These are phyloP conservation scores for Eucalyptus cloeziana DNA, from an alignment of 345 rosid species.

Conservation along the genomic window DNA sequence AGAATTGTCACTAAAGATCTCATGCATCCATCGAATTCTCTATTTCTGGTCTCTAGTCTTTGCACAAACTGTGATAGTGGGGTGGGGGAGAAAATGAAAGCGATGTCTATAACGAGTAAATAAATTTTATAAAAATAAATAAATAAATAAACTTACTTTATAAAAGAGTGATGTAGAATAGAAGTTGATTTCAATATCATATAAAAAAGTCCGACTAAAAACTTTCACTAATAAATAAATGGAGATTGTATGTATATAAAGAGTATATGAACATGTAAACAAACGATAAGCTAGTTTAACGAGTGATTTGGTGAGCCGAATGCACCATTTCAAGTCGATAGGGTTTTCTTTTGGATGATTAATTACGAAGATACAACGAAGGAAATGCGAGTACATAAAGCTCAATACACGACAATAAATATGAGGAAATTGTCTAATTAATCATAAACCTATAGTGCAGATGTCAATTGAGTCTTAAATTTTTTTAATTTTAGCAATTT, in stretches of 20 bases:
- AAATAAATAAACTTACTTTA: not conserved
- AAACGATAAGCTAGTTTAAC: not conserved
- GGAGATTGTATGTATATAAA: not conserved
- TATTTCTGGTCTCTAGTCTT: not conserved
- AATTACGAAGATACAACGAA: not conserved
- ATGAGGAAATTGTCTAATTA: not conserved
- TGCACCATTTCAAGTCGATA: not conserved
- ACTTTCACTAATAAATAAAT: not conserved
- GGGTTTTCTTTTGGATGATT: not conserved
- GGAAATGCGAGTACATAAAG: not conserved
- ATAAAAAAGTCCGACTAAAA: accelerated
- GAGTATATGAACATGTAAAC: not conserved
- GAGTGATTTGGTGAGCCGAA: not conserved
- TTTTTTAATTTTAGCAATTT: not conserved
- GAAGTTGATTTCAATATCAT: accelerated
- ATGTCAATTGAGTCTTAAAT: not conserved
- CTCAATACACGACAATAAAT: not conserved
- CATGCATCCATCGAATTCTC: not conserved
- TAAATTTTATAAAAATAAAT: not conserved
- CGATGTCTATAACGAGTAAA: not conserved
- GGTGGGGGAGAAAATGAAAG: not conserved
- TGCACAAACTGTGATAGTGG: not conserved
- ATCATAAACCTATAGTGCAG: accelerated
- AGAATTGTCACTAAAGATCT: not conserved
- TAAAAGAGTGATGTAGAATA: not conserved